Evolutionary conservation across 129 eudicot species (phyloP), one percentile per base, ranked within the genome.

Genomic region (Lactuca saligna): DNA sequence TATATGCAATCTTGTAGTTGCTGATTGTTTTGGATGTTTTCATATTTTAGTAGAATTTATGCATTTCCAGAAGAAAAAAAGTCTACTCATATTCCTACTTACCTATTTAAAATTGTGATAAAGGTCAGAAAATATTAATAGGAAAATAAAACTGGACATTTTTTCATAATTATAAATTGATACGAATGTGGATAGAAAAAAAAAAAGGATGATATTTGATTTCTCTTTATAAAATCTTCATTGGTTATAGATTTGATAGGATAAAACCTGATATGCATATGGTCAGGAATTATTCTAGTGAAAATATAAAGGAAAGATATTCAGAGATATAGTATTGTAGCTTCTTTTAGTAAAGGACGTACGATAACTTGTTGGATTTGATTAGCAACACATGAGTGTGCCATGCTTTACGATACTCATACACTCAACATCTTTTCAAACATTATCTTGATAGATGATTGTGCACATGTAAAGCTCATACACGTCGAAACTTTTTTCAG

Each of bases 381-480:
- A 61, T 37, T n/a, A 61, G 31, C 48, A 44, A 61, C 66, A 61
- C 16, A 37, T 37, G 6, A 37, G 50, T 37, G 66, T 61, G 66
- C 31, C 49, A 61, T 61, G 49, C 41, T 61, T 61, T 37, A n/a
- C 14, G 7, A 11, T 61, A 37, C 66, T 37, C 17, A 44, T 37
- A 37, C 32, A 37, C 10, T 46, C 51, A 46, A 39, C 50, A 61
- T 8, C 66, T 61, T 61, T 61, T 61, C 66, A 37, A 15, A 37
- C 8, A 61, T 46, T 61, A 61, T 61, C 49, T 61, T 61, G 49
- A 41, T 17, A 38, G 66, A 41, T 61, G 66, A 37, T 15, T 61
- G 51, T 53, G 20, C 57, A 53, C 17, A 15, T 53, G 51, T 46
- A 46, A 12, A 46, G 51, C 13, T 46, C 51, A 46, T 46, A 46